phyloP scores from a whole-genome alignment of 2,329 filamentous ascomycete genomes.

The Exophiala alcalophila region DNA sequence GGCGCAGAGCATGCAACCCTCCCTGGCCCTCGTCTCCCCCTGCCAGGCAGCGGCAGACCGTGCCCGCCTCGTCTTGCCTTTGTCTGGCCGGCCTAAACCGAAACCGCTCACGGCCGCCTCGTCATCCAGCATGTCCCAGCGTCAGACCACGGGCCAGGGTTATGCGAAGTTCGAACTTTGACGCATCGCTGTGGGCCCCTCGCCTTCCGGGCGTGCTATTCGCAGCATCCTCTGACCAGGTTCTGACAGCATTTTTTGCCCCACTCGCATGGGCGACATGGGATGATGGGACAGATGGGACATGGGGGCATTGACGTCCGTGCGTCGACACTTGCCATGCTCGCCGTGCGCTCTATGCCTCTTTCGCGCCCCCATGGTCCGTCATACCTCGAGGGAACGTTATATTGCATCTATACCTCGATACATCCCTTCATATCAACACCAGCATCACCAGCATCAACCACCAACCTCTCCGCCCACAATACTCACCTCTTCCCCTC shows the following conservation, averaged over 20 bases:
- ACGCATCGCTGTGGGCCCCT: constrained; percentile 25
- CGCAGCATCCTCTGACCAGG: constrained; percentile 26
- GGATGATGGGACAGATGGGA: too few species aligned
- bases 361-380: constrained; percentile 15
- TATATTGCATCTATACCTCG: constrained; percentile 28
- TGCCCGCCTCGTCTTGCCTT: constrained; percentile 29
- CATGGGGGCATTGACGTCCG: constrained; percentile 18
- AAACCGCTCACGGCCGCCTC: constrained; percentile 29
- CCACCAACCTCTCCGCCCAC: constrained; percentile 15
- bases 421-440: constrained; percentile 18
- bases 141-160: constrained; percentile 28
- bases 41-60: constrained; percentile 24
- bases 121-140: constrained; percentile 25
- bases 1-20: constrained; percentile 27
- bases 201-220: constrained; percentile 27
- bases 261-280: constrained; percentile 26
- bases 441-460: constrained; percentile 19
- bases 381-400: constrained; percentile 26
- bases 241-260: constrained; percentile 25
- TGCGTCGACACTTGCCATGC: constrained; percentile 25
- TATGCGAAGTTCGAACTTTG: constrained; percentile 28
- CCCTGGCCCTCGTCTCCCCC: constrained; percentile 15
- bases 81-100: constrained; percentile 22
- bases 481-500: constrained; percentile 8
- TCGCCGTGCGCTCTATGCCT: constrained; percentile 15